Evolutionary conservation across 2,329 filamentous ascomycete genomes (phyloP).

Genomic region (Arthrobotrys sinensis): DNA sequence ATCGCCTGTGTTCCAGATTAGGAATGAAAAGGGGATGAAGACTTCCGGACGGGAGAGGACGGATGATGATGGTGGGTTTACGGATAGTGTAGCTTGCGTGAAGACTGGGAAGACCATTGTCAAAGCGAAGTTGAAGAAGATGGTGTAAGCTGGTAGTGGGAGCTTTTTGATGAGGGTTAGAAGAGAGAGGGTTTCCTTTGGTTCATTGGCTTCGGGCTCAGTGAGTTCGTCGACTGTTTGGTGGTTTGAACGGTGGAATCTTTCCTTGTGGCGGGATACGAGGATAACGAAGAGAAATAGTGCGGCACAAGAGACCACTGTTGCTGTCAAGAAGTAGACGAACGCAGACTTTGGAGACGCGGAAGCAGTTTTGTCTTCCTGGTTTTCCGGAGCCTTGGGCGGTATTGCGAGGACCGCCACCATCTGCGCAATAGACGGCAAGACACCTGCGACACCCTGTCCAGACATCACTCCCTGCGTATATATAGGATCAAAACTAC

Average conservation of each 20-base stretch:
- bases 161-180: constrained; percentile 81
- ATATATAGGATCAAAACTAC: constrained; percentile 89
- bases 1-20: constrained; percentile 95
- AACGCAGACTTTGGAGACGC: constrained; percentile 75
- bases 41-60: constrained; percentile 79
- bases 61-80: constrained; percentile 65
- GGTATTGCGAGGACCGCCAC: constrained; percentile 81
- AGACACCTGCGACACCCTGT: constrained; percentile 90
- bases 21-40: constrained; percentile 91
- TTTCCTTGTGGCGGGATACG: constrained; percentile 71
- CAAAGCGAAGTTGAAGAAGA: constrained; percentile 84
- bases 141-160: constrained; percentile 80
- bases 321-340: constrained; percentile 91
- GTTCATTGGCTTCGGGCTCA: constrained; percentile 68
- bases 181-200: constrained; percentile 73
- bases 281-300: constrained; percentile 83
- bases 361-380: constrained; percentile 64
- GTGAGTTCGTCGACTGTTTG: constrained; percentile 72
- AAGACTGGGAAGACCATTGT: constrained; percentile 98
- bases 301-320: constrained; percentile 79
- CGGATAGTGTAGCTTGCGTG: constrained; percentile 71
- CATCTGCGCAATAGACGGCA: constrained; percentile 90
- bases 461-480: constrained; percentile 97
- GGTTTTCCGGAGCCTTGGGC: constrained; percentile 66
- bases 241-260: constrained; percentile 64